A percentile compares a stretch with the other conserved stretches of the same genome.
Evolutionary conservation across 495 filamentous ascomycete species (phyloP).

Genomic region (Lasiosphaeria miniovina): DNA sequence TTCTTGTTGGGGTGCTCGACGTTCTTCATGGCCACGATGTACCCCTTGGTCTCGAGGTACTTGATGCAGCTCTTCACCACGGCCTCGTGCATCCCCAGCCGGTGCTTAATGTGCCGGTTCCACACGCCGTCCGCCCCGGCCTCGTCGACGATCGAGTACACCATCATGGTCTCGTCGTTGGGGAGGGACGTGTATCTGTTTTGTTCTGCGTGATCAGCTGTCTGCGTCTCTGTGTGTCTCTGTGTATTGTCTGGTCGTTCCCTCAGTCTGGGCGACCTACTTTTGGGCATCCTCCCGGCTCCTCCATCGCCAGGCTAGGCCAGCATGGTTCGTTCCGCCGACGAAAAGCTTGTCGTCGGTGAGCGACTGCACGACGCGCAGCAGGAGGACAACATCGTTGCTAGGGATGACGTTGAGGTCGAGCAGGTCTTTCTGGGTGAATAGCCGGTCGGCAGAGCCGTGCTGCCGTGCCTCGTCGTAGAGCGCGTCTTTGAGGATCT

Average conservation of each 20-base stretch:
- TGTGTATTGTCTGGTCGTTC: background rate
- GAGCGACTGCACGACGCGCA: slow-evolving; percentile 59
- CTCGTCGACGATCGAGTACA: slow-evolving; percentile 83
- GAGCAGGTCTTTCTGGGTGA: slow-evolving; percentile 65
- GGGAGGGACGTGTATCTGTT: slow-evolving; percentile 62
- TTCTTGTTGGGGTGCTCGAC: slow-evolving; percentile 66
- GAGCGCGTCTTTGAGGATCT: slow-evolving; percentile 32
- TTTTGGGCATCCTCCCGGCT: slow-evolving; percentile 68
- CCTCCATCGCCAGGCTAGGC: slow-evolving; percentile 64
- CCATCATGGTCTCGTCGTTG: slow-evolving; percentile 65
- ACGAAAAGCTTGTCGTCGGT: slow-evolving; percentile 67
- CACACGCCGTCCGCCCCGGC: slow-evolving; percentile 80
- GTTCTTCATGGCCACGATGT: slow-evolving; percentile 57
- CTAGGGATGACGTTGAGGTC: slow-evolving; percentile 59
- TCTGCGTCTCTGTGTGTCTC: background rate
- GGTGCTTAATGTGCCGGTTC: slow-evolving; percentile 72
- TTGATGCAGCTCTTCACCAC: slow-evolving; percentile 74
- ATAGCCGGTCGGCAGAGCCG: slow-evolving; percentile 49
- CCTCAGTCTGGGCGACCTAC: slow-evolving; percentile 39
- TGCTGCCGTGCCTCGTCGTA: slow-evolving; percentile 33
- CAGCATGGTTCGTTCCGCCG: slow-evolving; percentile 51
- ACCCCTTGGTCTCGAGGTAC: slow-evolving; percentile 62
- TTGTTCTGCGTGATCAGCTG: background rate
- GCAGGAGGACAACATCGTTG: slow-evolving; percentile 54
- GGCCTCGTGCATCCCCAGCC: slow-evolving; percentile 74